Percentiles rank a stretch among this genome's conserved stretches.
Evolutionary conservation across 768 basidiomycete species (phyloP).

Genomic region (Boletellus ananiceps): DNA sequence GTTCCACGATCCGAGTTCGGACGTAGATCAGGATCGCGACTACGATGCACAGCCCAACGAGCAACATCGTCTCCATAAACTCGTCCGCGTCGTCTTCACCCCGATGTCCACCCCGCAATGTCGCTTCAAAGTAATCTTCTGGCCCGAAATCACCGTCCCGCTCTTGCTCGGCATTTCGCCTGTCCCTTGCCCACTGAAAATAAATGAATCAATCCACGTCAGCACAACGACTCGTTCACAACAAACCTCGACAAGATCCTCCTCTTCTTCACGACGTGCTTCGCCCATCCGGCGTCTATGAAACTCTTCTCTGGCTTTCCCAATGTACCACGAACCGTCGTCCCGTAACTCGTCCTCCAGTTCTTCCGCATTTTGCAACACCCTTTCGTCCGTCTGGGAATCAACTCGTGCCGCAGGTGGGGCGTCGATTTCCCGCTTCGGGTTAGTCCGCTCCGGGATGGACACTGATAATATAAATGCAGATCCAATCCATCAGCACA

Average conservation of each 20-base stretch:
- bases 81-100: constrained; percentile 67
- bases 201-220: neutral
- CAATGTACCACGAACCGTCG: constrained; percentile 77
- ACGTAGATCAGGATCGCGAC: constrained; percentile 76
- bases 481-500: too few relatives aligned
- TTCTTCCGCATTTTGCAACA: constrained; percentile 18
- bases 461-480: constrained; percentile 14
- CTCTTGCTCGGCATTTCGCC: constrained; percentile 66
- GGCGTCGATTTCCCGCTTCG: constrained; percentile 26
- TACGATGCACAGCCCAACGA: constrained; percentile 66
- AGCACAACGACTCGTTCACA: neutral
- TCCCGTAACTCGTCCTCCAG: constrained; percentile 30
- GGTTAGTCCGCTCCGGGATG: constrained; percentile 16
- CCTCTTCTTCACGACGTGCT: constrained; percentile 47
- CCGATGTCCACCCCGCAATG: constrained; percentile 52
- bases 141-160: constrained; percentile 72
- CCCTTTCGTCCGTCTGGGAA: constrained; percentile 1
- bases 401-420: constrained; percentile 8
- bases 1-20: constrained; percentile 71
- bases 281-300: constrained; percentile 48
- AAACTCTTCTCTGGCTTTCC: constrained; percentile 78
- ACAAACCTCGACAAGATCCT: constrained; percentile 68
- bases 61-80: constrained; percentile 73
- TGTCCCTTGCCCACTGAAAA: constrained; percentile 71
- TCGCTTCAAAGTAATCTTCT: constrained; percentile 78